phyloP scores from a whole-genome alignment of 306 rosid genomes.

The Erythrophleum fordii region DNA sequence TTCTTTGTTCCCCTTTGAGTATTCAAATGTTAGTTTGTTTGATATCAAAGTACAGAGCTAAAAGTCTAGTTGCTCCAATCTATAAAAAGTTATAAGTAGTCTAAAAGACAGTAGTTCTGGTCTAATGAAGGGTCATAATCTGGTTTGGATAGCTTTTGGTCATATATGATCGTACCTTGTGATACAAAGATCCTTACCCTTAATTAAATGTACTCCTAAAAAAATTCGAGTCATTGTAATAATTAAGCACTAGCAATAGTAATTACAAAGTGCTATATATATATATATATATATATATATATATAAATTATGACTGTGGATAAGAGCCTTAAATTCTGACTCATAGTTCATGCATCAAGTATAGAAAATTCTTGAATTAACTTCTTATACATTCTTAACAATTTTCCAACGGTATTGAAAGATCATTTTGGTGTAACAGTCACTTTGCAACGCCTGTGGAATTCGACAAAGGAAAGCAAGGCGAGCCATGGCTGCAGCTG shows the following conservation, averaged over 20 bases:
- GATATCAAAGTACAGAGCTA: not conserved
- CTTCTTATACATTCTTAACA: too few relatives aligned
- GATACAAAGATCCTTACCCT: not conserved
- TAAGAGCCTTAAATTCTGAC: too few relatives aligned
- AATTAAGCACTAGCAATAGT: too few relatives aligned
- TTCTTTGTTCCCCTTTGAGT: not conserved
- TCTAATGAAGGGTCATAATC: not conserved
- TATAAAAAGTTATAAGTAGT: not conserved
- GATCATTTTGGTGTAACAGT: conserved; percentile 45
- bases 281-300: too few relatives aligned
- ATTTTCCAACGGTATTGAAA: not conserved
- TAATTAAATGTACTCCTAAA: too few relatives aligned
- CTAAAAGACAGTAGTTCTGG: not conserved
- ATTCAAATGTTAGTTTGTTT: not conserved
- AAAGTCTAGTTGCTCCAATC: not conserved
- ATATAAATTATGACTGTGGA: too few relatives aligned
- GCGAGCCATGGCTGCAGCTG: conserved; percentile 77
- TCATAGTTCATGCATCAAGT: too few relatives aligned
- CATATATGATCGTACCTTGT: not conserved
- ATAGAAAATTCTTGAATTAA: too few relatives aligned
- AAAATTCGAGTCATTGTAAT: too few relatives aligned
- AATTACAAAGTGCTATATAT: too few relatives aligned
- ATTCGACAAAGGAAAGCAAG: conserved; percentile 96
- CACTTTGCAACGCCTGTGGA: conserved; percentile 97
- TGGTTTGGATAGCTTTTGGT: not conserved